Evolutionary conservation across 768 basidiomycete species (phyloP).

Genomic region (Neoboletus subvelutipes): DNA sequence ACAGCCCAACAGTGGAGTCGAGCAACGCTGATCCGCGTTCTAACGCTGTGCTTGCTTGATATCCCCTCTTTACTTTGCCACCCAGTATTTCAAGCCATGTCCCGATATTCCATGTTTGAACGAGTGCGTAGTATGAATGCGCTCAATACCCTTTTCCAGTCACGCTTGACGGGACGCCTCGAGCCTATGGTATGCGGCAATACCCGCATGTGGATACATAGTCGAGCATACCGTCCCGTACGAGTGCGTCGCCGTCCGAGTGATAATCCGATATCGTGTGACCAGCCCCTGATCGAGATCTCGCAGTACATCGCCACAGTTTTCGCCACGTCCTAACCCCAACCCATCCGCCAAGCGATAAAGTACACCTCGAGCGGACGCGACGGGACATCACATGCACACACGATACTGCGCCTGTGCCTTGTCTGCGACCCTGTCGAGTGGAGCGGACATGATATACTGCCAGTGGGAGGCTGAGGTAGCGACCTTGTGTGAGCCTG

Average conservation of each 20-base stretch:
- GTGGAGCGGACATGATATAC: too few relatives aligned
- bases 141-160: too few relatives aligned
- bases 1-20: neutral
- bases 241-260: neutral
- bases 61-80: neutral
- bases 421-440: neutral
- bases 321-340: neutral
- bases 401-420: neutral
- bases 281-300: neutral
- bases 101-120: neutral
- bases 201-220: neutral
- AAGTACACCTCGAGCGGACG: slow-evolving; percentile 1
- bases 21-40: neutral
- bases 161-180: neutral
- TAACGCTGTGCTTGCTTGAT: neutral
- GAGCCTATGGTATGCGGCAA: slow-evolving; percentile 1
- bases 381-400: neutral
- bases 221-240: neutral
- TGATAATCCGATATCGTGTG: too few relatives aligned
- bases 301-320: neutral
- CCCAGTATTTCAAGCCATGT: neutral
- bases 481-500: slow-evolving; percentile 6
- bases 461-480: too few relatives aligned
- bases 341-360: slow-evolving; percentile 2
- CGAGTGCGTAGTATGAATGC: accelerated